phyloP scores from a whole-genome alignment of 352 stramenopile genomes.

The Vaucheria bursata region DNA sequence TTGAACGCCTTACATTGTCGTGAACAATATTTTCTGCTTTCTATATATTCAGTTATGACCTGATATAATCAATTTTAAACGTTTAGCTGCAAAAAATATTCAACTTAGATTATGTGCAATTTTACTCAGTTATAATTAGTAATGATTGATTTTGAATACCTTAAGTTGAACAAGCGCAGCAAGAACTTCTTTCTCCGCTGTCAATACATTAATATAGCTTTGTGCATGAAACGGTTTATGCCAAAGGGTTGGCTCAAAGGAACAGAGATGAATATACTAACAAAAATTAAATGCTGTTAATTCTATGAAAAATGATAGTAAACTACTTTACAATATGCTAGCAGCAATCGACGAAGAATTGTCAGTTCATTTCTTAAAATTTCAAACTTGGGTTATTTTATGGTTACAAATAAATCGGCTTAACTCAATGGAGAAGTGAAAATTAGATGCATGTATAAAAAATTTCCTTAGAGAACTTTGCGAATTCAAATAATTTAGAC shows the following conservation, averaged over 20 bases:
- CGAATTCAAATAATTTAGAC: too few relatives aligned
- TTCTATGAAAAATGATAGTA: too few relatives aligned
- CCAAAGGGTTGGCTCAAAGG: conserved; percentile 8
- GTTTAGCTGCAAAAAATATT: background rate
- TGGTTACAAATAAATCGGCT: too few relatives aligned
- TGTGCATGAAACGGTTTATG: conserved; percentile 1
- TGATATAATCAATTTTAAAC: background rate
- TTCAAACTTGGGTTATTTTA: too few relatives aligned
- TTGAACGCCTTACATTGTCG: background rate
- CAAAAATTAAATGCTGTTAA: too few relatives aligned
- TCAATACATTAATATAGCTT: background rate
- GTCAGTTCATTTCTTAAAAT: too few relatives aligned
- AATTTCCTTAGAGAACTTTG: too few relatives aligned
- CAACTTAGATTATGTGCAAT: background rate
- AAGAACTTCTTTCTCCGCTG: conserved; percentile 3
- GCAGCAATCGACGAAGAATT: too few relatives aligned
- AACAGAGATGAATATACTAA: background rate
- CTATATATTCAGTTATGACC: background rate
- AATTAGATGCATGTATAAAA: too few relatives aligned
- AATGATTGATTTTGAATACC: background rate
- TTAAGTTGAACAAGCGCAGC: conserved; percentile 5
- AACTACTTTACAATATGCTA: too few relatives aligned
- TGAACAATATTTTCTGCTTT: background rate
- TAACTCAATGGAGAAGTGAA: too few relatives aligned
- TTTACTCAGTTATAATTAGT: background rate